Evolutionary conservation across 768 basidiomycete species (phyloP), one percentile per base, ranked within the genome.

Genomic region (Cubamyces lactineus): DNA sequence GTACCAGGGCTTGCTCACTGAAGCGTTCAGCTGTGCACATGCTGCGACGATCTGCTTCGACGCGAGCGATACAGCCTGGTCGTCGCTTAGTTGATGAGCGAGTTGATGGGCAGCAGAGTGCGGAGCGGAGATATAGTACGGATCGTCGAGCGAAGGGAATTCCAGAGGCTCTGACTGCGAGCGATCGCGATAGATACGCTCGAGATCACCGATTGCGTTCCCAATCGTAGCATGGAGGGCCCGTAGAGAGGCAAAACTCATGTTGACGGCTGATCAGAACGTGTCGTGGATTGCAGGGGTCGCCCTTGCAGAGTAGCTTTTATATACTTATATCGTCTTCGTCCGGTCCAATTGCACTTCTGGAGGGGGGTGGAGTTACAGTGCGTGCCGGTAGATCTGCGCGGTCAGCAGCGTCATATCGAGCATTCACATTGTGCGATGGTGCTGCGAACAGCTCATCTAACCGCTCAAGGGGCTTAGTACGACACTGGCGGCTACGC

Each of bases 121-220:
- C 2, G 12, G 7, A 34, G 30, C 19, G 45, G 21, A 19, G 34
- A 23, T 15, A 21, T 62, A 62, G 41, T 45, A 57, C 12, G 61
- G 55, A 5, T 23, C 55, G 19, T 62, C 49, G 17, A 62, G 46
- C 1, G 30, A 40, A 11, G 61, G 61, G 49, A 19, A 52, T 12
- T 57, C 56, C 24, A 61, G 39, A 3, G 28, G 38, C 11, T 30
- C 30, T 11, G 51, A 49, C 12, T 30, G 19, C 1, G 47, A 49
- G 28, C 57, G 52, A 23, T 54, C 40, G 34, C 46, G 54, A 55
- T 70, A 89, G 51, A 87, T 75, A 47, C 75, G 75, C 71, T 89
- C 84, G 11, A 91, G 86, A 65, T 88, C 85, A 73, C 84, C 80
- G 63, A 90, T 73, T 21, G 88, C 87, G 67, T 86, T 79, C 66